Evolutionary conservation across 768 basidiomycete species (phyloP).

Genomic region (Paxillus involutus): DNA sequence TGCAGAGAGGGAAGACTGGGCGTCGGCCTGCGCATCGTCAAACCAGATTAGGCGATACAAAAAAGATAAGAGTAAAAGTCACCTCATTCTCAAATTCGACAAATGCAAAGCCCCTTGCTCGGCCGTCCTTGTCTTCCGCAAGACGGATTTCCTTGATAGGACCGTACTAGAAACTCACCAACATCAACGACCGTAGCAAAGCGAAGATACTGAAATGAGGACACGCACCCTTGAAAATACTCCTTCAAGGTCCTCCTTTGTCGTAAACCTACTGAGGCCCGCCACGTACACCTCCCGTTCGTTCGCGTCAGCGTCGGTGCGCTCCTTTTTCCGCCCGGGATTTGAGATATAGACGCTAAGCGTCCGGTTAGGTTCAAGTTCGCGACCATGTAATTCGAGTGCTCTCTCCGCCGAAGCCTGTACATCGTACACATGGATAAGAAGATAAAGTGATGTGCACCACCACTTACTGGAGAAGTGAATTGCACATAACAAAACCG

Average conservation of each 20-base stretch:
- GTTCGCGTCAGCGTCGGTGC: conserved; percentile 86
- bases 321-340: conserved; percentile 83
- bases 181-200: conserved; percentile 2
- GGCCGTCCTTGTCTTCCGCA: conserved; percentile 66
- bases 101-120: conserved; percentile 86
- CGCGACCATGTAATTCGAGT: conserved; percentile 74
- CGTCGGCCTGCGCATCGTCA: conserved; percentile 54
- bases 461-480: conserved; percentile 67
- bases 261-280: conserved; percentile 77
- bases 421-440: neutral
- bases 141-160: conserved; percentile 79
- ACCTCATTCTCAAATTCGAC: conserved; percentile 89
- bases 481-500: conserved; percentile 96
- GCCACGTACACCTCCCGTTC: conserved; percentile 87
- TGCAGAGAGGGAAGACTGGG: conserved; percentile 66
- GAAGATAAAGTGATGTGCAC: neutral
- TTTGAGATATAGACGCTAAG: conserved; percentile 87
- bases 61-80: neutral
- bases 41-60: neutral
- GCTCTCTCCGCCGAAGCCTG: conserved; percentile 72
- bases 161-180: conserved; percentile 61
- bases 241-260: conserved; percentile 72
- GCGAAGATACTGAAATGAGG: neutral
- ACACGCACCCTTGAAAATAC: conserved; percentile 72
- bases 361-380: conserved; percentile 65